These are phyloP conservation scores for Basidiobolus meristosporus DNA, from an alignment of 371 early-diverging fungal species.

Conservation along the genomic window DNA sequence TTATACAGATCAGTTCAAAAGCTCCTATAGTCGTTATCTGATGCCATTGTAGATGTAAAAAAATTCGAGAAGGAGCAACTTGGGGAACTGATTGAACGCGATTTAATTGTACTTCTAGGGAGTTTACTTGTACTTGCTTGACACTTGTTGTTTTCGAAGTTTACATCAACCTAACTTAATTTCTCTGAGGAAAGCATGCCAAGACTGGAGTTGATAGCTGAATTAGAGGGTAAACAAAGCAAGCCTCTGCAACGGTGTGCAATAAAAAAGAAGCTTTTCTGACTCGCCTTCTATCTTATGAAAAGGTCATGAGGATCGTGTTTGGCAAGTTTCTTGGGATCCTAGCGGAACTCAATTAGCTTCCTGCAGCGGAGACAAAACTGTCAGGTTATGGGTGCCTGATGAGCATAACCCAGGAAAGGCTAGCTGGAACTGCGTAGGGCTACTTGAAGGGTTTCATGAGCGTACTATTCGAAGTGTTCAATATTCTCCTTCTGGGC, in stretches of 20 bases:
- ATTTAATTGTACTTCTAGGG: no score
- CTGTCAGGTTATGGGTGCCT: conserved; percentile 63
- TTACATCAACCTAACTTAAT: no score
- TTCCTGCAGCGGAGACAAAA: conserved; percentile 73
- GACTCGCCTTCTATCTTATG: conserved; percentile 6
- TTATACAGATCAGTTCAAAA: no score
- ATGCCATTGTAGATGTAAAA: no score
- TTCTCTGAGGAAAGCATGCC: no score
- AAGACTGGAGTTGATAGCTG: conserved; percentile 10
- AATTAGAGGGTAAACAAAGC: conserved; percentile 7
- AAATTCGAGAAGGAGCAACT: no score
- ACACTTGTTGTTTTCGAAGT: no score
- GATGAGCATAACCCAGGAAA: no score
- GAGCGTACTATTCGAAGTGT: conserved; percentile 77
- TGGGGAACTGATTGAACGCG: no score
- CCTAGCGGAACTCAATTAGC: conserved; percentile 51
- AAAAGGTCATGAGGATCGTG: conserved; percentile 74
- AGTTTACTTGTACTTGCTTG: no score
- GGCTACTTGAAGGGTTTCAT: conserved; percentile 65
- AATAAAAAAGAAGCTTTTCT: background rate
- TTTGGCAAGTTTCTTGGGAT: conserved; percentile 87
- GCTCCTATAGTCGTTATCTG: no score
- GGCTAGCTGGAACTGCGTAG: conserved; percentile 49
- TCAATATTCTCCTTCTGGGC: conserved; percentile 61
- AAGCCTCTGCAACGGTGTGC: background rate